Evolutionary conservation across 2,329 filamentous ascomycete species (phyloP), one percentile per base, ranked within the genome.

Genomic region (Fusarium penzigii): DNA sequence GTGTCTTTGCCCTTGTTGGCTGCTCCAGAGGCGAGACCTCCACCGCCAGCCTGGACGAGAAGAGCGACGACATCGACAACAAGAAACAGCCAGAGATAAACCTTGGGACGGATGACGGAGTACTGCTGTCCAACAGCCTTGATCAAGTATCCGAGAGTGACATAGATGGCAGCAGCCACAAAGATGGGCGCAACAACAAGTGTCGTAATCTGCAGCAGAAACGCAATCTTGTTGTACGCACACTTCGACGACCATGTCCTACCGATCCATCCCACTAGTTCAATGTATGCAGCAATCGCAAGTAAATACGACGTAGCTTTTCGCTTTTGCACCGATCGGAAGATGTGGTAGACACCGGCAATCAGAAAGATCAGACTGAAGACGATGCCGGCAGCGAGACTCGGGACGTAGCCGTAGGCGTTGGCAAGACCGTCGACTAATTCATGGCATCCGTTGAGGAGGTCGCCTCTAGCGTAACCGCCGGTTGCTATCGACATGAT

Each of bases 111-210:
- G 8, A 80, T 61, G 29, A 75, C 57, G 34, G 75, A 78, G 48
- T 74, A 76, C 46, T 74, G 54, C 4, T 65, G 69, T 8, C 78
- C 78, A 14, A 78, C 63, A 11, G 72, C 50, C 25, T 68, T 62
- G 65, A 81, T 80, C 51, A 80, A 71, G 32, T 67, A 70, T 46
- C 76, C 77, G 3, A 81, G 71, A 42, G 79, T 66, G 45, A 80
- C 66, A 62, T 81, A 81, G 45, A 80, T 71, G 2, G 75, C 78
- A 2, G 77, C 78, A 13, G 77, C 78, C 62, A 78, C 78, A 67
- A 81, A 80, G 6, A 75, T 75, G 10, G 78, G 78, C 9, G 65
- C 68, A 49, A 75, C 69, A 50, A 74, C 71, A 44, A 75, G 72
- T 11, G 72, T 74, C 2, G 74, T 76, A 40, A 79, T 79, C 57